Conservation (phyloP, 2,329 filamentous ascomycete species). For the Penicillium sp. region DNA sequence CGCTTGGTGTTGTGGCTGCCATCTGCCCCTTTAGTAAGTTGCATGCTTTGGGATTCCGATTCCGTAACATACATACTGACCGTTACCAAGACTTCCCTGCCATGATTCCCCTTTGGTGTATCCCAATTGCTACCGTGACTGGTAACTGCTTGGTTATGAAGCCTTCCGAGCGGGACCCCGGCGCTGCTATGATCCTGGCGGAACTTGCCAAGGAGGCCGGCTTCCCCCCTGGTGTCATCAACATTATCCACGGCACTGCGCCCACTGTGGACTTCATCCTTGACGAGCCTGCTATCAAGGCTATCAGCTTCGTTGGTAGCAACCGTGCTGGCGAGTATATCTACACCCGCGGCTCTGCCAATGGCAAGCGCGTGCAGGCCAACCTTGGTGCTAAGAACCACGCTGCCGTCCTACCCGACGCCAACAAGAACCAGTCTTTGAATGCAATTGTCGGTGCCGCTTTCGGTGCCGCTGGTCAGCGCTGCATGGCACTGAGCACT, state of each 20-base stretch:
- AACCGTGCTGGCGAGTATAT: slow-evolving; percentile 69
- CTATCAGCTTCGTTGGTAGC: slow-evolving; percentile 64
- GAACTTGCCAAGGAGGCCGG: slow-evolving; percentile 62
- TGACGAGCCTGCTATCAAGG: slow-evolving; percentile 65
- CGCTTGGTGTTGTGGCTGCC: slow-evolving; percentile 61
- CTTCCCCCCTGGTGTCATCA: slow-evolving; percentile 63
- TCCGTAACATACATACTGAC: slow-evolving; percentile 16
- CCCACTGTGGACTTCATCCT: slow-evolving; percentile 67
- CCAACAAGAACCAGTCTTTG: slow-evolving; percentile 65
- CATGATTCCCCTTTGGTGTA: slow-evolving; percentile 67
- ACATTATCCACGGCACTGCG: slow-evolving; percentile 62
- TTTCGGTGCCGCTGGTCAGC: slow-evolving; percentile 65
- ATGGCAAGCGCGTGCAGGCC: slow-evolving; percentile 66
- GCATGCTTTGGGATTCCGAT: neutral
- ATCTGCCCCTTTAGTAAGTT: slow-evolving; percentile 63
- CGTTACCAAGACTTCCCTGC: slow-evolving; percentile 58
- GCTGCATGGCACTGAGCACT: slow-evolving; percentile 66
- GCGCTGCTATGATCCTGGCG: slow-evolving; percentile 63
- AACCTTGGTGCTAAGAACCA: slow-evolving; percentile 70
- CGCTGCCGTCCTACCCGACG: slow-evolving; percentile 62
- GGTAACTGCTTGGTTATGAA: slow-evolving; percentile 64
- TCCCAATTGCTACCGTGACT: slow-evolving; percentile 61
- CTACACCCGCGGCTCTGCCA: slow-evolving; percentile 62
- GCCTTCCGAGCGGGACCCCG: slow-evolving; percentile 63
- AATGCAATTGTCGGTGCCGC: slow-evolving; percentile 65